Conservation (phyloP, 1,139 yeast genomes). For the Suhomyces atakaporum region DNA sequence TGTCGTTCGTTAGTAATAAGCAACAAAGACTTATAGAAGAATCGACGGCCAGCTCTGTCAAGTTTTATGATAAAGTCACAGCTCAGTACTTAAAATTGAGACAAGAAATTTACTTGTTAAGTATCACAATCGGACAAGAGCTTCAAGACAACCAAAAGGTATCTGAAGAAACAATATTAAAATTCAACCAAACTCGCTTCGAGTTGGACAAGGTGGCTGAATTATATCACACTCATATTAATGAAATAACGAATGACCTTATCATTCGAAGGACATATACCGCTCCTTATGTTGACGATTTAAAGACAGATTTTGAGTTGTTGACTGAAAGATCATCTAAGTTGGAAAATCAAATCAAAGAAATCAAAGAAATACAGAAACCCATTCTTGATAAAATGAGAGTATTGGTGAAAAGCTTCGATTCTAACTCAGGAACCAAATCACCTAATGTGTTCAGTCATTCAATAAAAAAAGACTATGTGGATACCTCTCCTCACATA, state of each 20-base stretch:
- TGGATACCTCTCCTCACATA: slow-evolving; percentile 14
- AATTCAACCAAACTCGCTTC: slow-evolving; percentile 23
- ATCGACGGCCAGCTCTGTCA: slow-evolving; percentile 32
- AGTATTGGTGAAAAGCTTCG: slow-evolving; percentile 28
- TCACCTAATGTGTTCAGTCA: slow-evolving; percentile 11
- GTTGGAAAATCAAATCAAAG: slow-evolving; percentile 26
- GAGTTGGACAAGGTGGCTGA: slow-evolving; percentile 33
- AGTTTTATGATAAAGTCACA: slow-evolving; percentile 37
- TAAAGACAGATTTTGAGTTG: slow-evolving; percentile 24
- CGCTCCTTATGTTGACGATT: slow-evolving; percentile 24
- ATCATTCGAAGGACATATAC: slow-evolving; percentile 19
- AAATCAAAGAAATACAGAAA: slow-evolving; percentile 33
- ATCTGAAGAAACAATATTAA: slow-evolving; percentile 15
- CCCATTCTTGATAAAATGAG: slow-evolving; percentile 42
- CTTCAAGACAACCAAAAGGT: slow-evolving; percentile 3
- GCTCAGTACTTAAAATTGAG: slow-evolving; percentile 36
- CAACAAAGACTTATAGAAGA: slow-evolving; percentile 39
- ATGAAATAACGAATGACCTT: slow-evolving; percentile 24
- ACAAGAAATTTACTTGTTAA: slow-evolving; percentile 34
- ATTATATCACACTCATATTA: slow-evolving; percentile 29
- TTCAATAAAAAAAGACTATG: slow-evolving; percentile 9
- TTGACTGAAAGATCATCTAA: slow-evolving; percentile 21
- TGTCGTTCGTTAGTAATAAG: slow-evolving; percentile 32
- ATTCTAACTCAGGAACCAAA: slow-evolving; percentile 16
- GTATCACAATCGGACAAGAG: slow-evolving; percentile 18